These are phyloP conservation scores for Aplosporella prunicola DNA, from an alignment of 2,329 filamentous ascomycete species.

Conservation along the genomic window DNA sequence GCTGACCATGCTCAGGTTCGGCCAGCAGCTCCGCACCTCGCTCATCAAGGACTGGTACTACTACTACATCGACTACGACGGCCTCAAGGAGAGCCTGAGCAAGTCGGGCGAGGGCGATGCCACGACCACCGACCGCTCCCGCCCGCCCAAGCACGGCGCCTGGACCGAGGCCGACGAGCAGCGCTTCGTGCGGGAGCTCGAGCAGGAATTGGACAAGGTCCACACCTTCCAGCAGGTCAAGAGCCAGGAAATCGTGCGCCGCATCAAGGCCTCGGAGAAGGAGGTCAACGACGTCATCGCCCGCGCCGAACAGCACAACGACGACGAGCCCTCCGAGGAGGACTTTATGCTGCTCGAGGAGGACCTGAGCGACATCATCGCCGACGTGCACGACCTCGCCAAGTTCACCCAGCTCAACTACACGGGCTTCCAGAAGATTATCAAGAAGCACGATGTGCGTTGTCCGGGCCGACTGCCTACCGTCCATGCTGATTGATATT, in stretches of 20 bases:
- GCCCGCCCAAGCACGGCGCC: conserved; percentile 43
- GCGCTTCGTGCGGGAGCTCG: conserved; percentile 75
- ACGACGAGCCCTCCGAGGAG: conserved; percentile 60
- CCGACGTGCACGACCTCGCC: conserved; percentile 93
- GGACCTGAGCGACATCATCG: conserved; percentile 93
- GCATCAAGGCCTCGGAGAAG: conserved; percentile 77
- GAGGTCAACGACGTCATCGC: conserved; percentile 84
- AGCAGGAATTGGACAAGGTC: conserved; percentile 92
- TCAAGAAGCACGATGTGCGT: conserved; percentile 96
- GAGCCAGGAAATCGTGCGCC: conserved; percentile 85
- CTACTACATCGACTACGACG: conserved; percentile 98
- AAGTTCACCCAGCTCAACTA: conserved; percentile 99
- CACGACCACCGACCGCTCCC: conserved; percentile 12
- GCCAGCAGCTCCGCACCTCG: conserved; percentile 90
- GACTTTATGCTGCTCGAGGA: conserved; percentile 92
- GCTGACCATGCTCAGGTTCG: conserved; percentile 55
- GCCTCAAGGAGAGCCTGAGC: conserved; percentile 79
- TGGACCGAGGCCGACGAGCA: conserved; percentile 93
- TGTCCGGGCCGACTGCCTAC: background rate
- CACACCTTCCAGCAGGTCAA: conserved; percentile 97
- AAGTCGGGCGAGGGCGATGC: conserved; percentile 50
- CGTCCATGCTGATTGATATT: too few species aligned
- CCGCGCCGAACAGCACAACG: conserved; percentile 42
- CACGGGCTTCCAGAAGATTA: conserved; percentile 98
- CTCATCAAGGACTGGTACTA: conserved; percentile 95